Conservation (phyloP, 2,329 filamentous ascomycete genomes). For the Trichoderma sp. region DNA sequence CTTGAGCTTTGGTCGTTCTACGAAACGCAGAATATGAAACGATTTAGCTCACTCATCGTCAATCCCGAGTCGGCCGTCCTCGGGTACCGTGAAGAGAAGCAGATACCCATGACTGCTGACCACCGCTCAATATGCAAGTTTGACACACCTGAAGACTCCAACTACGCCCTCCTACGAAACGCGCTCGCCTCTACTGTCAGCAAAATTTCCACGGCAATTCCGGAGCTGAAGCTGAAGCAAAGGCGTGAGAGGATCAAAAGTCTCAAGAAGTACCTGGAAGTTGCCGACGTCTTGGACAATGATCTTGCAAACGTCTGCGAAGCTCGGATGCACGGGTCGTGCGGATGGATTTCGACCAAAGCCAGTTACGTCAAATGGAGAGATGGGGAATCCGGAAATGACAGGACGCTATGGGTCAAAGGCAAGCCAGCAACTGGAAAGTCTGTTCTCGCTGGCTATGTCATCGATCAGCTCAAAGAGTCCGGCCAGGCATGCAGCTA, state of each 20-base stretch:
- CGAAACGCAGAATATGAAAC: not conserved
- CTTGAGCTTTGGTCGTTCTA: not conserved
- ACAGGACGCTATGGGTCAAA: not conserved
- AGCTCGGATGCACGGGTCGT: not conserved
- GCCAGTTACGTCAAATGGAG: not conserved
- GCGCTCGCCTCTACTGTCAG: not conserved
- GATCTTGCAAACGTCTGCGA: not conserved
- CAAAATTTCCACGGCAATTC: not conserved
- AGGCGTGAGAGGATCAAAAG: not conserved
- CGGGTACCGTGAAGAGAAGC: not conserved
- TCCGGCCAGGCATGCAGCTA: not conserved
- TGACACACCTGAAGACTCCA: not conserved
- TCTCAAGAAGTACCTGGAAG: not conserved
- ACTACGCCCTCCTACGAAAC: not conserved
- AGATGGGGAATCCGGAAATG: not conserved
- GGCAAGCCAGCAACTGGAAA: not conserved
- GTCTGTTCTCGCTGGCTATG: not conserved
- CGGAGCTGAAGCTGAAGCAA: not conserved
- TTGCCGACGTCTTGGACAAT: not conserved
- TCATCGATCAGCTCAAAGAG: not conserved
- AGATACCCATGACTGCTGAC: not conserved
- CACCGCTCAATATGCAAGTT: not conserved
- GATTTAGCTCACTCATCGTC: not conserved
- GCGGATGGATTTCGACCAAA: not conserved
- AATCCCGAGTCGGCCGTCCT: not conserved